Evolutionary conservation across 2,329 filamentous ascomycete genomes (phyloP), one percentile per base, ranked within the genome.

Genomic region (Penicillium sp.): DNA sequence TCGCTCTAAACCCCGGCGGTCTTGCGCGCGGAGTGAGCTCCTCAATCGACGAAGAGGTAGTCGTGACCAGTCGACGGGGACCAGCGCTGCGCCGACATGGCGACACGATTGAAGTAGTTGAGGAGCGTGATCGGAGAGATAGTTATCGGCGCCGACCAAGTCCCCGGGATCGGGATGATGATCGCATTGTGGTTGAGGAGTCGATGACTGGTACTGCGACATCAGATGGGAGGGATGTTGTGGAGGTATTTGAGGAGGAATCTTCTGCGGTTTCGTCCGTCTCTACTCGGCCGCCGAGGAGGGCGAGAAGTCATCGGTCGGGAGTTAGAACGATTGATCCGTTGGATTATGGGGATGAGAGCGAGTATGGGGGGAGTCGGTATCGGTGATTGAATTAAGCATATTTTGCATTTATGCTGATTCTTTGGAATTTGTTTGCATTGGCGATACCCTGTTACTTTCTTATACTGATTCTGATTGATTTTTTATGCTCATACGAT

Each of bases 241-340:
- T 85, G 2, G 81, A 85, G 68, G 82, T 85, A 8, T 78, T 82
- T 55, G 83, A 85, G 68, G 82, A 85, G 68, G 75, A 80, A 29
- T 61, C 58, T 23, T 65, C 62, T 1, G 53, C 23, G 18, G 25
- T 58, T 52, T 79, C 78, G 5, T 66, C 67, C 27, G 53, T 63
- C 15, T 73, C 70, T 45, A 70, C 73, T 46, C 67, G 66, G 58
- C 65, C 64, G 51, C 54, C 61, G 9, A 57, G 72, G 58, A 69
- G 71, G 56, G 73, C 72, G 47, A 75, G 72, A 51, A 65, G 71
- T 55, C 69, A 74, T 52, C 68, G 71, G 49, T 71, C 72, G 54
- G 69, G 66, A 26, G 64, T 75, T 66, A 77, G 81, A 72, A 80
- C 66, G 74, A 79, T 81, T 46, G 73, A 79, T 67, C 72, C 76